Evolutionary conservation across 1,284 basidiomycete species (phyloP).

Genomic region (Trametes hirsuta): DNA sequence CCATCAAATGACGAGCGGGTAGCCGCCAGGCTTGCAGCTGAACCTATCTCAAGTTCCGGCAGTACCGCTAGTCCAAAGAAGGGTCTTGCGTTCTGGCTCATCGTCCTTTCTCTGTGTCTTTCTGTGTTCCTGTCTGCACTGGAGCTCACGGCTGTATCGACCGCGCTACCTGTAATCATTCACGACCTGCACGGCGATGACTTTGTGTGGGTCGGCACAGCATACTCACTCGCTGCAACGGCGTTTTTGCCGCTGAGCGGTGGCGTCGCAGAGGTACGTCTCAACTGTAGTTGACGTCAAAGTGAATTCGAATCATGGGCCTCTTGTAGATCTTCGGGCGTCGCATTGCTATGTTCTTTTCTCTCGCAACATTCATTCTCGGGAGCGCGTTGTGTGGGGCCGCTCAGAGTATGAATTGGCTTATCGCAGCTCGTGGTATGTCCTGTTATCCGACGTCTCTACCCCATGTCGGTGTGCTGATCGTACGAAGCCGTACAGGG

Average conservation of each 20-base stretch:
- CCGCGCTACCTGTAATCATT: conserved; percentile 25
- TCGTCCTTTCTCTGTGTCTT: conserved; percentile 13
- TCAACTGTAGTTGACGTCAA: not conserved
- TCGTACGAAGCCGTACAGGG: conserved; percentile 43
- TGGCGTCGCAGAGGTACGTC: conserved; percentile 23
- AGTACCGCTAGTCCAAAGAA: not conserved
- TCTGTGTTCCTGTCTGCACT: conserved; percentile 15
- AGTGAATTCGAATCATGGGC: not conserved
- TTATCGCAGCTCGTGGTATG: conserved; percentile 8
- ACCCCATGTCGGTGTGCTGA: conserved; percentile 31
- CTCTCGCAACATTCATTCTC: conserved; percentile 13
- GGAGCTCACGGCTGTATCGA: conserved; percentile 20
- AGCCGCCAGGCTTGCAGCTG: not conserved
- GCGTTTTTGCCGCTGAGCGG: conserved; percentile 35
- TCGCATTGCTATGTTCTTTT: conserved; percentile 14
- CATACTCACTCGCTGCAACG: conserved; percentile 33
- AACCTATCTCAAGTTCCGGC: no score
- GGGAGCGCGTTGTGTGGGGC: conserved; percentile 41
- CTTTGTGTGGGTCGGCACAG: conserved; percentile 20
- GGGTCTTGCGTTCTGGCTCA: conserved; percentile 13
- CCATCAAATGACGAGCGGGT: not conserved
- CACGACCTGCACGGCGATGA: conserved; percentile 17
- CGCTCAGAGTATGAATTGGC: conserved; percentile 41
- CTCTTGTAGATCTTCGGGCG: conserved; percentile 16
- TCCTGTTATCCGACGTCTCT: conserved; percentile 41